Evolutionary conservation across 202 grass and related monocot species (phyloP), one percentile per base, ranked within the genome.

Genomic region (Sporobolus alterniflorus): DNA sequence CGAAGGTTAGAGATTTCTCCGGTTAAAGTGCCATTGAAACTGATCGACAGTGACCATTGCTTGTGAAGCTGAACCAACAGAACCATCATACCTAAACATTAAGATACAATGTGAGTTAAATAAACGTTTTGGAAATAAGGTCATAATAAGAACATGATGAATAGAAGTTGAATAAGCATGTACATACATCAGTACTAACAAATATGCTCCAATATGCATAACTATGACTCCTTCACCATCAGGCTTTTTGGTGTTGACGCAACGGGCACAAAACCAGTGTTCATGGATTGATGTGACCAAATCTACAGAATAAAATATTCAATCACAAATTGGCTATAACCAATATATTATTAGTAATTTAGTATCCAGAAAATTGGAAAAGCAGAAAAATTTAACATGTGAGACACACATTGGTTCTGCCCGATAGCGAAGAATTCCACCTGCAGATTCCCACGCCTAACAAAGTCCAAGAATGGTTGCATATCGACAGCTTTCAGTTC

Each of bases 401-500:
- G 52, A 74, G 36, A 12, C 13, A 76, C 78, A 98, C 96, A 98
- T 83, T 94, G 96, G 82, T 88, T 89, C 24, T 24, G 26, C 39
- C 85, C 93, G 71, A 98, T 85, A 89, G 83, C 82, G 75, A 98
- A 98, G 74, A 95, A 84, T n/a, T 96, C 93, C 78, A 67, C 94
- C 73, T 93, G 96, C 51, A 92, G 87, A 85, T 91, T 96, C 20
- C 88, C 95, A 28, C 77, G 79, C 52, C 88, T 94, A 47, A 94
- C 74, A 73, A 95, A 98, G 68, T 94, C 89, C 11, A 94, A 84
- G 73, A 98, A 94, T 18, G 93, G 87, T 64, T 89, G 93, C 83
- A 98, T 67, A 55, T 96, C 93, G 33, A 94, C 44, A 85, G 91
- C 91, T 69, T 81, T 96, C 13, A 98, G 49, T 71, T 86, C 55